Percentiles rank a stretch among this genome's conserved stretches.
These are phyloP conservation scores for Paratinospora sagittata DNA, from an alignment of 164 flowering plant species.

Conservation along the genomic window DNA sequence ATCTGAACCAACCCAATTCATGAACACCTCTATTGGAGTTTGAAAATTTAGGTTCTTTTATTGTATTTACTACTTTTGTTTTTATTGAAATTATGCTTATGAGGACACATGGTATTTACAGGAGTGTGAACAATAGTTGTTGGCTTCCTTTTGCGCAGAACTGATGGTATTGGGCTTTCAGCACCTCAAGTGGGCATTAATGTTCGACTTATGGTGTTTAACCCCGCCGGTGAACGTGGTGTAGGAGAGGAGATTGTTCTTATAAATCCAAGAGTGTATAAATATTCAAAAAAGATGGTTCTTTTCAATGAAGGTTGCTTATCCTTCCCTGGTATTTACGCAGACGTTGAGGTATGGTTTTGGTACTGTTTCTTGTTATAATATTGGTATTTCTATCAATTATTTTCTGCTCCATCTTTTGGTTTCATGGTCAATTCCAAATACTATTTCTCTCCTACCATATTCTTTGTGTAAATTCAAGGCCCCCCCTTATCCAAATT, in stretches of 20 bases:
- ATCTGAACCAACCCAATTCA: too few relatives aligned
- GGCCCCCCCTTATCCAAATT: too few relatives aligned
- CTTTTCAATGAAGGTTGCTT: conserved; percentile 86
- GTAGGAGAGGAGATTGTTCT: conserved; percentile 94
- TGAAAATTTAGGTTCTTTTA: too few relatives aligned
- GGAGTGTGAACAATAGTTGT: conserved; percentile 36
- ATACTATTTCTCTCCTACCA: background rate
- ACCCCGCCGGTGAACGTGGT: conserved; percentile 80
- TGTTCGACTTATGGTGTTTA: conserved; percentile 93
- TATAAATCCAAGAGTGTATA: conserved; percentile 69
- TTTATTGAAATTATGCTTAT: conserved; percentile 9
- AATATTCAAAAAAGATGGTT: conserved; percentile 51
- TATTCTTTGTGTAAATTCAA: background rate
- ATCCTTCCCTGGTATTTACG: conserved; percentile 89
- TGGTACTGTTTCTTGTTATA: background rate
- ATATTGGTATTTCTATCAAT: background rate
- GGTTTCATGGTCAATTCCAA: background rate
- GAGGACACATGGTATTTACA: conserved; percentile 23
- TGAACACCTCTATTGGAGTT: too few relatives aligned
- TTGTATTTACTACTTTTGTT: too few relatives aligned
- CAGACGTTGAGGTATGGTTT: conserved; percentile 65
- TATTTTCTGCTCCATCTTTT: background rate
- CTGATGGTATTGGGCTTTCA: conserved; percentile 96
- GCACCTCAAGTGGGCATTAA: conserved; percentile 99
- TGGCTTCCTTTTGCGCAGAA: conserved; percentile 61